Conservation (phyloP, 2,329 filamentous ascomycete species). For the Trichoderma citrinoviride region DNA sequence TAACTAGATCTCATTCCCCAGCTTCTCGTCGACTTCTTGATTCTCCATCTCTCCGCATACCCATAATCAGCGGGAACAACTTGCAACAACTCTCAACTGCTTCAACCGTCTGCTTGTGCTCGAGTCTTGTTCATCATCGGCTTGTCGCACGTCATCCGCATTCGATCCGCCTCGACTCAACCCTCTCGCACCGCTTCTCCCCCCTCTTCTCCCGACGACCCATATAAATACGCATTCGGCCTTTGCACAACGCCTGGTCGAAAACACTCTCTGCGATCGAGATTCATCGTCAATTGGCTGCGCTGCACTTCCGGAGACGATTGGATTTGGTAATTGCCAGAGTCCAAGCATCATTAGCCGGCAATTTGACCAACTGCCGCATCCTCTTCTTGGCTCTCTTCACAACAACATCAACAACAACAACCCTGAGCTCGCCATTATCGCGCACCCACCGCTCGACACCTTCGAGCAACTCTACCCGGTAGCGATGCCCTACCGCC, state of each 20-base stretch:
- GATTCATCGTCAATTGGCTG: slow-evolving; percentile 13
- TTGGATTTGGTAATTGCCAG: slow-evolving; percentile 14
- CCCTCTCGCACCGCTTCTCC: neutral
- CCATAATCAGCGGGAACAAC: slow-evolving; percentile 17
- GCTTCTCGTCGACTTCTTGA: slow-evolving; percentile 21
- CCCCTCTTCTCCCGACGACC: slow-evolving; percentile 7
- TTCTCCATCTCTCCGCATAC: slow-evolving; percentile 24
- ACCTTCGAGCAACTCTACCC: slow-evolving; percentile 35
- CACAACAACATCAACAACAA: neutral
- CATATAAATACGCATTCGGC: slow-evolving; percentile 10
- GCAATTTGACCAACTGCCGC: neutral
- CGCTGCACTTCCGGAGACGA: slow-evolving; percentile 22
- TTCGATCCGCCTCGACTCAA: slow-evolving; percentile 6
- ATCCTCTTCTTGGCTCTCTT: neutral
- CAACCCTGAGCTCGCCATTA: slow-evolving; percentile 13
- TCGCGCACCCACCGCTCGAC: slow-evolving; percentile 34
- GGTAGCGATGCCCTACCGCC: slow-evolving; percentile 72
- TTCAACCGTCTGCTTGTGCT: neutral
- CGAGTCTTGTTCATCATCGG: neutral
- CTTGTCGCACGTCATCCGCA: slow-evolving; percentile 5
- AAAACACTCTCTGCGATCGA: neutral
- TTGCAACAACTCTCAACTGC: slow-evolving; percentile 4
- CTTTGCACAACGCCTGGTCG: neutral
- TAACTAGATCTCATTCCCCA: slow-evolving; percentile 25
- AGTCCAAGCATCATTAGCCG: slow-evolving; percentile 14